Percentiles rank a stretch among this genome's conserved stretches.
Evolutionary conservation across 495 filamentous ascomycete species (phyloP).

Genomic region (Aspergillus steynii): DNA sequence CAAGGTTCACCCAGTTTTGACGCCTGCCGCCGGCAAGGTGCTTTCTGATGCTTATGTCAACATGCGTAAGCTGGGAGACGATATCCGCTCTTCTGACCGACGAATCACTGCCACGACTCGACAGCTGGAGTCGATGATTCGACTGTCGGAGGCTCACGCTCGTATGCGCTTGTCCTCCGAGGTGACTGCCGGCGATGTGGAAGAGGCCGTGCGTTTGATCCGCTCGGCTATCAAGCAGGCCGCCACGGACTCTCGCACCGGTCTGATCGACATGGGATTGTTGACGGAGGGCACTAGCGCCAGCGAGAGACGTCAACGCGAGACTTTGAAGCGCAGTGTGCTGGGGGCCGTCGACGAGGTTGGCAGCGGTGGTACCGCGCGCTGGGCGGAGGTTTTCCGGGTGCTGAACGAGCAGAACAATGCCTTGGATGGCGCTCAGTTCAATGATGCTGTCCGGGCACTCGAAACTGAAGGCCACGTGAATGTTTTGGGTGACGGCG

Average conservation of each 20-base stretch:
- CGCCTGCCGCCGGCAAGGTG: slow-evolving; percentile 71
- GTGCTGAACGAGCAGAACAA: slow-evolving; percentile 74
- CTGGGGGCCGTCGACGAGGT: slow-evolving; percentile 77
- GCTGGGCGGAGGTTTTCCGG: slow-evolving; percentile 73
- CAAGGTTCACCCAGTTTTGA: slow-evolving; percentile 79
- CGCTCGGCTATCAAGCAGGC: slow-evolving; percentile 94
- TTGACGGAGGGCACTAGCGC: slow-evolving; percentile 89
- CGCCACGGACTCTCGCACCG: slow-evolving; percentile 87
- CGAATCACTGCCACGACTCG: slow-evolving; percentile 96
- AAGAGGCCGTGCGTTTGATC: slow-evolving; percentile 90
- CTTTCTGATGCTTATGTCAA: slow-evolving; percentile 88
- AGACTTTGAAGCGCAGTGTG: slow-evolving; percentile 82
- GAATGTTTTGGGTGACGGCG: slow-evolving; percentile 80
- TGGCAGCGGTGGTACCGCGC: slow-evolving; percentile 56
- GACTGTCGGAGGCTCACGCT: slow-evolving; percentile 91
- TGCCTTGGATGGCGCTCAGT: slow-evolving; percentile 75
- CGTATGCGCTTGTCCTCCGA: slow-evolving; percentile 84
- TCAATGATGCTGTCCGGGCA: slow-evolving; percentile 72
- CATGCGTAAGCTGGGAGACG: slow-evolving; percentile 94
- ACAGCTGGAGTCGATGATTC: slow-evolving; percentile 96
- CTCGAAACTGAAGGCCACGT: slow-evolving; percentile 85
- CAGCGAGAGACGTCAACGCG: slow-evolving; percentile 73
- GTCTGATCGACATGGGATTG: slow-evolving; percentile 94
- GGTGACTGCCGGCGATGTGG: slow-evolving; percentile 81
- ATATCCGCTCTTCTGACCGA: slow-evolving; percentile 89